These are phyloP conservation scores for Diphasiastrum complanatum DNA, from an alignment of 83 land plant species.

Conservation along the genomic window DNA sequence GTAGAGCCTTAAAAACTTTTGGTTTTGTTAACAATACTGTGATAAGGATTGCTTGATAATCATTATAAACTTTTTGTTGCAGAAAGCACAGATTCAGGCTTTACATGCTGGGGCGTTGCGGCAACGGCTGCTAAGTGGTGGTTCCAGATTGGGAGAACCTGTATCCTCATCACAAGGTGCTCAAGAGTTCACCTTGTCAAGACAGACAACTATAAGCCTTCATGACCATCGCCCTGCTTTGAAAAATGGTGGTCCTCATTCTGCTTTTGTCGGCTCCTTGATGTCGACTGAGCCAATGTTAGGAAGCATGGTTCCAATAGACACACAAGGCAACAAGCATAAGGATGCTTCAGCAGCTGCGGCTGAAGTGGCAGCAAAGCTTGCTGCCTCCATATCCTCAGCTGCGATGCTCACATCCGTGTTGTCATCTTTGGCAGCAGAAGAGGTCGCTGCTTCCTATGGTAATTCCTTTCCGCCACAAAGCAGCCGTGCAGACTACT, in stretches of 20 bases:
- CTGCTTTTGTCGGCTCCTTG: no score
- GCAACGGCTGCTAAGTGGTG: conserved; percentile 31
- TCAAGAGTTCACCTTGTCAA: no score
- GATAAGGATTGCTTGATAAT: not conserved
- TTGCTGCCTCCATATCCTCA: conserved; percentile 73
- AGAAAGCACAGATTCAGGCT: conserved; percentile 42
- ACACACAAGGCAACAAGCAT: conserved; percentile 10
- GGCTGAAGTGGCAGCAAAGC: conserved; percentile 70
- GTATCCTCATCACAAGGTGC: conserved; percentile 1
- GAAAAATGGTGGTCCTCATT: no score
- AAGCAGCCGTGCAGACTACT: not conserved
- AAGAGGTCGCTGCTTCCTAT: conserved; percentile 37
- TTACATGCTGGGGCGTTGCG: conserved; percentile 33
- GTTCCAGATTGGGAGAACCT: conserved; percentile 16
- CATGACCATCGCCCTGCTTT: no score
- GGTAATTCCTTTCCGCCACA: no score
- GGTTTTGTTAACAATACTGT: not conserved
- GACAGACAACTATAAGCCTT: no score
- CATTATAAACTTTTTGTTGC: no score
- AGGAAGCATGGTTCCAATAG: conserved; percentile 8
- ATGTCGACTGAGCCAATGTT: conserved; percentile 15
- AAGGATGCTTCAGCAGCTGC: conserved; percentile 28
- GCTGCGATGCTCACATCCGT: conserved; percentile 63
- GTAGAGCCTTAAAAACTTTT: not conserved
- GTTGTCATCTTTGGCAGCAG: conserved; percentile 67